Percentiles rank a stretch among this genome's conserved stretches.
phyloP scores from a whole-genome alignment of 2,329 filamentous ascomycete genomes.

The Plenodomus lindquistii region DNA sequence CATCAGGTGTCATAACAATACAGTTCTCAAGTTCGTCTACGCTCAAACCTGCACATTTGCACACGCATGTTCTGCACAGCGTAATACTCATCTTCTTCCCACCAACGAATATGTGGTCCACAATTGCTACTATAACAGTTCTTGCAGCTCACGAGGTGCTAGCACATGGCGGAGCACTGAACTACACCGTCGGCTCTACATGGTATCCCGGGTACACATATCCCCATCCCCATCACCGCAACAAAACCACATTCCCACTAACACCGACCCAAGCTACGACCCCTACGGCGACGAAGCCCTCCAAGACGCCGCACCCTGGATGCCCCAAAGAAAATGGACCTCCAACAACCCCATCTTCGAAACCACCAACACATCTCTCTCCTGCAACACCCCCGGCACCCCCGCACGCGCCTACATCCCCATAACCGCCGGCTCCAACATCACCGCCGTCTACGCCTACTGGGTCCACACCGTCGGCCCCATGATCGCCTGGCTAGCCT shows the following conservation, averaged over 20 bases:
- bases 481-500: conserved; percentile 35
- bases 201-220: conserved; percentile 33
- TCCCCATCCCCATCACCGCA: not conserved
- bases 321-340: conserved; percentile 36
- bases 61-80: not conserved
- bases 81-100: not conserved
- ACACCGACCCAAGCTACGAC: conserved; percentile 25
- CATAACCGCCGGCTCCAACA: conserved; percentile 28
- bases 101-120: conserved; percentile 14
- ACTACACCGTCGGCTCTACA: conserved; percentile 36
- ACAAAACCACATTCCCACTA: not conserved
- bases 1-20: too few species aligned
- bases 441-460: conserved; percentile 32
- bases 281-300: conserved; percentile 22
- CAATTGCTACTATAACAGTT: conserved; percentile 5
- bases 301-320: conserved; percentile 26
- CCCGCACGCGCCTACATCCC: conserved; percentile 30
- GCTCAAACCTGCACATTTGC: not conserved
- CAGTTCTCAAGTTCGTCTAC: not conserved
- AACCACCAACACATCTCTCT: conserved; percentile 23
- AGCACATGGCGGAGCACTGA: conserved; percentile 32
- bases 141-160: conserved; percentile 14
- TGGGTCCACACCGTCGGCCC: conserved; percentile 39
- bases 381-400: conserved; percentile 34
- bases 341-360: conserved; percentile 35